Evolutionary conservation across 768 basidiomycete genomes (phyloP).

Genomic region (Polyporus arcularius): DNA sequence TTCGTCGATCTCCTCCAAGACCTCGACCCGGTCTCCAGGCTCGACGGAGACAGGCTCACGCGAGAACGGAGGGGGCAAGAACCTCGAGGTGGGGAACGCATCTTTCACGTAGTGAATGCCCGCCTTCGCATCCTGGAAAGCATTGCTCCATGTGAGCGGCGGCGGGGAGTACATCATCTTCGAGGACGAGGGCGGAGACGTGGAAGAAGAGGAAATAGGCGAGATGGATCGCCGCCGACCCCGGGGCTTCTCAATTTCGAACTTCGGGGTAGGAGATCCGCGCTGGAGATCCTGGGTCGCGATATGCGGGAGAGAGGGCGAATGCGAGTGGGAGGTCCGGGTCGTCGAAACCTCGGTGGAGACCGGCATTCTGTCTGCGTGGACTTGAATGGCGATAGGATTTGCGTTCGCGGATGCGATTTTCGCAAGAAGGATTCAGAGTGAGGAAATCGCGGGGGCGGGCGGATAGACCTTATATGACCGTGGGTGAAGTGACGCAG

Average conservation of each 20-base stretch:
- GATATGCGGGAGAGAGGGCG: background rate
- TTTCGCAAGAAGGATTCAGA: too few species aligned
- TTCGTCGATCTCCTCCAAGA: constrained; percentile 28
- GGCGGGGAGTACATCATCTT: constrained; percentile 11
- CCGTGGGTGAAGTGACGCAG: background rate
- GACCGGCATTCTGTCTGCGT: constrained; percentile 13
- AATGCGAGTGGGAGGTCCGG: background rate
- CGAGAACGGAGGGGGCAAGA: constrained; percentile 24
- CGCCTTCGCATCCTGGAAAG: constrained; percentile 25
- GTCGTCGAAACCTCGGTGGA: constrained; percentile 15
- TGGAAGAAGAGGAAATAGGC: constrained; percentile 1
- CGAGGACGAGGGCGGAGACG: background rate
- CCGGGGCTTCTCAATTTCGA: constrained; percentile 18
- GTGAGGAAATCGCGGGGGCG: background rate
- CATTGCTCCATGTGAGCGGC: constrained; percentile 20
- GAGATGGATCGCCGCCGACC: constrained; percentile 2
- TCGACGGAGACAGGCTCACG: constrained; percentile 27
- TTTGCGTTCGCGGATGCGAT: background rate
- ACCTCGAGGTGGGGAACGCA: constrained; percentile 24
- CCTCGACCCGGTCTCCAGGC: constrained; percentile 23
- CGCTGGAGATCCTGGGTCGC: constrained; percentile 10
- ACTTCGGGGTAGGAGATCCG: constrained; percentile 17
- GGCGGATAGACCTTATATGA: background rate
- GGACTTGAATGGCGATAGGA: background rate
- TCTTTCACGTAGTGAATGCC: constrained; percentile 30